Percentiles rank a stretch among this genome's conserved stretches.
These are phyloP conservation scores for Chaetoceros tenuissimus DNA, from an alignment of 108 stramenopile genomes.

Conservation along the genomic window DNA sequence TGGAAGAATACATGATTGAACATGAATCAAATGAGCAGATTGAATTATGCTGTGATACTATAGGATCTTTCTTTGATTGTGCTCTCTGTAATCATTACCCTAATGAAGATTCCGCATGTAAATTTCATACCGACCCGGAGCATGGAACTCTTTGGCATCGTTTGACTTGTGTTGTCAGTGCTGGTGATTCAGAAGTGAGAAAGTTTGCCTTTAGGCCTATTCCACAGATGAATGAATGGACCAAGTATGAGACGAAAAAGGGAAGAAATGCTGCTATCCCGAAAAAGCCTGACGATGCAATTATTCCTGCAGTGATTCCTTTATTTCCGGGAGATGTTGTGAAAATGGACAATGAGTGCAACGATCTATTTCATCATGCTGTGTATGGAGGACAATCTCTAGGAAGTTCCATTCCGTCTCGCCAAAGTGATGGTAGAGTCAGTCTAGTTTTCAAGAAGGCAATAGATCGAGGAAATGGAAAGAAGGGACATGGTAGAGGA, in stretches of 20 bases:
- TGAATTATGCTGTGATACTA: slow-evolving; percentile 4
- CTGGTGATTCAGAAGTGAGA: slow-evolving; percentile 19
- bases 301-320: slow-evolving; percentile 31
- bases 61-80: slow-evolving; percentile 48
- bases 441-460: slow-evolving; percentile 63
- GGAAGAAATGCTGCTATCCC: slow-evolving; percentile 3
- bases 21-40: slow-evolving; percentile 10
- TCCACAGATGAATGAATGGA: slow-evolving; percentile 33
- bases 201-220: slow-evolving; percentile 67
- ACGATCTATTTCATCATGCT: slow-evolving; percentile 68
- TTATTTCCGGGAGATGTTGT: slow-evolving; percentile 66
- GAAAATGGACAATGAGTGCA: slow-evolving; percentile 48
- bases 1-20: slow-evolving; percentile 35
- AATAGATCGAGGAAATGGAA: slow-evolving; percentile 34
- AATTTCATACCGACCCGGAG: slow-evolving; percentile 69
- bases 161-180: slow-evolving; percentile 48
- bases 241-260: slow-evolving; percentile 24
- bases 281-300: slow-evolving; percentile 19
- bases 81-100: slow-evolving; percentile 70
- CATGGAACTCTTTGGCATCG: slow-evolving; percentile 61
- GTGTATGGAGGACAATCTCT: slow-evolving; percentile 24
- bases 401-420: slow-evolving; percentile 1
- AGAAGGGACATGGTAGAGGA: slow-evolving; percentile 38
- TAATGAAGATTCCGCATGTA: slow-evolving; percentile 50
- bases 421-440: slow-evolving; percentile 23